Conservation (phyloP, 148 eudicot genomes). For the Salicornia ramosissima region DNA sequence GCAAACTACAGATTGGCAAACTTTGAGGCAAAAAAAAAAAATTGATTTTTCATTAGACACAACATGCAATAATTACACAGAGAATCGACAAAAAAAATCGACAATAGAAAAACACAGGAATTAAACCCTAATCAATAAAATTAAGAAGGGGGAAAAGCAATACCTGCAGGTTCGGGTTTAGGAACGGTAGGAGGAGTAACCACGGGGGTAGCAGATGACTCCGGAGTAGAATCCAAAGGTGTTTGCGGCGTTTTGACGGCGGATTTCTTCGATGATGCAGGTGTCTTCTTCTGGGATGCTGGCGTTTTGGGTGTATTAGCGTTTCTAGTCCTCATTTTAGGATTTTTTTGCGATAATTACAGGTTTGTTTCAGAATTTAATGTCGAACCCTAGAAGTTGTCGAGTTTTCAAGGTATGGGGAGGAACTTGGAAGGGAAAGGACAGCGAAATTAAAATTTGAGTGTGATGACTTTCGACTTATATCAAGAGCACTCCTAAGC, state of each 20-base stretch:
- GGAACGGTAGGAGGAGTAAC: slow-evolving; percentile 11
- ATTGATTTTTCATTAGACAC: neutral
- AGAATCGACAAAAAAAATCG: neutral
- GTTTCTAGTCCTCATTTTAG: slow-evolving; percentile 63
- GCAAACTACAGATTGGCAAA: too few relatives aligned
- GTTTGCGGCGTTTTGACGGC: slow-evolving; percentile 35
- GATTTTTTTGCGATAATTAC: neutral
- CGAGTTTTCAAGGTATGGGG: too few relatives aligned
- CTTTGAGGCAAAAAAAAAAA: neutral
- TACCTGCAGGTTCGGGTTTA: slow-evolving; percentile 39
- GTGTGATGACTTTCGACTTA: too few relatives aligned
- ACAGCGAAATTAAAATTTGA: too few relatives aligned
- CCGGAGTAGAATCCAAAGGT: slow-evolving; percentile 15
- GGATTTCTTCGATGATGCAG: slow-evolving; percentile 40
- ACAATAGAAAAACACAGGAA: too few relatives aligned
- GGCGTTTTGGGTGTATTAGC: slow-evolving; percentile 46
- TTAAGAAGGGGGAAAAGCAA: neutral
- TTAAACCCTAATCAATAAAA: too few relatives aligned
- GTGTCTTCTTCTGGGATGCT: slow-evolving; percentile 40
- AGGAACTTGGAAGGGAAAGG: too few relatives aligned
- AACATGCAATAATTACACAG: too few relatives aligned
- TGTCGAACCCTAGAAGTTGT: too few relatives aligned
- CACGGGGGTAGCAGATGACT: slow-evolving; percentile 20
- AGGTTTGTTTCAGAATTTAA: neutral
- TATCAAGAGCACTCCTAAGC: too few relatives aligned